A percentile compares a stretch with the other conserved stretches of the same genome.
These are phyloP conservation scores for Blastobotrys attinorum DNA, from an alignment of 805 yeast genomes.

Conservation along the genomic window DNA sequence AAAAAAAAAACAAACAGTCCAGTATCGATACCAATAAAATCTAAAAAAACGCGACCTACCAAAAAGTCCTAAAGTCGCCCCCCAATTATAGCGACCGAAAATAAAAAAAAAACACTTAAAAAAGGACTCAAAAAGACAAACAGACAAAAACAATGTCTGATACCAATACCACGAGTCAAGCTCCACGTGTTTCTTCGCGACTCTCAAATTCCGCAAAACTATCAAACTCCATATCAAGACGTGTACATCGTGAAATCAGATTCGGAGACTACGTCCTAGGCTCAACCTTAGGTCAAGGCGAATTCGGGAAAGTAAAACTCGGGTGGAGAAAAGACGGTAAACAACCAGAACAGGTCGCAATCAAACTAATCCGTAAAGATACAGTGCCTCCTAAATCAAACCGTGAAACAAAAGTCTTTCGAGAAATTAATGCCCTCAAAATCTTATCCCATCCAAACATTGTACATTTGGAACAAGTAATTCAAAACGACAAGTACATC, in stretches of 20 bases:
- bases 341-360: constrained; percentile 49
- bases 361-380: constrained; percentile 83
- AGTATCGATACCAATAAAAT: too few relatives aligned
- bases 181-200: constrained; percentile 24
- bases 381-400: constrained; percentile 81
- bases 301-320: constrained; percentile 92
- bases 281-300: constrained; percentile 94
- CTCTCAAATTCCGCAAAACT: constrained; percentile 21
- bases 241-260: constrained; percentile 34
- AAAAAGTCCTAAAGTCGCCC: too few relatives aligned
- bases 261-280: constrained; percentile 90
- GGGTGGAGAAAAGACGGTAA: constrained; percentile 87
- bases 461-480: constrained; percentile 82
- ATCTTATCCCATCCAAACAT: constrained; percentile 84
- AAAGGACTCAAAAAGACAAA: neutral
- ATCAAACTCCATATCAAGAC: constrained; percentile 20
- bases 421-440: constrained; percentile 86
- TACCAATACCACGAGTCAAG: constrained; percentile 5
- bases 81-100: neutral
- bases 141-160: constrained; percentile 9
- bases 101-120: neutral
- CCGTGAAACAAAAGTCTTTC: constrained; percentile 78
- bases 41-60: too few relatives aligned
- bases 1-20: too few relatives aligned
- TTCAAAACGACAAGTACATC: constrained; percentile 88